These are phyloP conservation scores for Syzygium grande DNA, from an alignment of 345 rosid species.

Conservation along the genomic window DNA sequence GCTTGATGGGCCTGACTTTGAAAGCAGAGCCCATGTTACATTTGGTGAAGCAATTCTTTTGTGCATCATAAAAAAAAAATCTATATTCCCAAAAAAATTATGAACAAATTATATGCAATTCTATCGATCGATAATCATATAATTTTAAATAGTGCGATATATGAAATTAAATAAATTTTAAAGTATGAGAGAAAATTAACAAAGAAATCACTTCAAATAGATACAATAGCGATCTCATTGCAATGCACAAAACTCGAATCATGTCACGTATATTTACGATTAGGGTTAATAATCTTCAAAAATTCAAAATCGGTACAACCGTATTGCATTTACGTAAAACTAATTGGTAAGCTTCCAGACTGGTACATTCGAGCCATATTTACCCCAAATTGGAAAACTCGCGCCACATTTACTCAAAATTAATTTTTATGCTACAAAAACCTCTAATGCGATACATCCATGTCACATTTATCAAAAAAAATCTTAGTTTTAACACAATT, in stretches of 20 bases:
- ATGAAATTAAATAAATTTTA: background rate
- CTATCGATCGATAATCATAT: background rate
- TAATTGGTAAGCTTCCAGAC: too few species aligned
- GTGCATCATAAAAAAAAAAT: background rate
- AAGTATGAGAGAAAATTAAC: background rate
- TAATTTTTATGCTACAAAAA: too few species aligned
- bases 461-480: too few species aligned
- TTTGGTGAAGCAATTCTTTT: background rate
- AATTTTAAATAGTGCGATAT: background rate
- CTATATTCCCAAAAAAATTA: background rate
- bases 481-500: too few species aligned
- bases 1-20: background rate
- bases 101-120: background rate
- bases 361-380: too few species aligned
- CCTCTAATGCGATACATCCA: too few species aligned
- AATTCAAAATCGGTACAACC: too few species aligned
- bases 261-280: too few species aligned
- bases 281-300: too few species aligned
- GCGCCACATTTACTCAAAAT: too few species aligned
- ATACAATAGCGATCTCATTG: background rate
- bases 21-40: background rate
- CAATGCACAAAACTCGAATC: background rate
- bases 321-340: background rate
- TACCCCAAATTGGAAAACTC: too few species aligned
- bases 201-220: background rate